Evolutionary conservation across 2,329 filamentous ascomycete genomes (phyloP), one percentile per base, ranked within the genome.

Genomic region (Zopfia rhizophila): DNA sequence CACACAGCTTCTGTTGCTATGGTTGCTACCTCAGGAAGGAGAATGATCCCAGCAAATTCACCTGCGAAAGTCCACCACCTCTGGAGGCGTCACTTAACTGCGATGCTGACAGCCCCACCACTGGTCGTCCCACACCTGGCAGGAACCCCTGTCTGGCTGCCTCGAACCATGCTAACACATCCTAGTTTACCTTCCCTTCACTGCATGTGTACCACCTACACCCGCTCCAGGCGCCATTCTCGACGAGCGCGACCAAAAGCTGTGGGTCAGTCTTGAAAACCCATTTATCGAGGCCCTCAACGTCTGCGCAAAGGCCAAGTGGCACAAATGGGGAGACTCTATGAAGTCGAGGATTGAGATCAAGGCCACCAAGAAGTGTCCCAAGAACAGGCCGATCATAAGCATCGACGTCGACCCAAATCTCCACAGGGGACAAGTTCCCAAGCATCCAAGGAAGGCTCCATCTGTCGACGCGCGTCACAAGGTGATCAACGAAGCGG

Each of bases 21-120:
- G 40, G 53, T 7, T 69, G 65, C 48, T 68, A 55, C 42, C 38
- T 48, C 11, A 51, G 53, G 21, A 41, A 55, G 8, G 7, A 33
- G 3, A 18, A 48, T 7, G 23, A 57, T 16, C 46, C 21, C 13
- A 5, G 10, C 7, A 38, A 57, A 6, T 58, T 64, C 10, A 40
- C 56, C n/a, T 67, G 63, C 17, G 18, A 27, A 17, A 13, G 8
- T 5, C 8, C 22, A 38, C 5, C 14, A 19, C 13, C 18, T 18
- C 22, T 24, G 35, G 24, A 27, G 24, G 24, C n/a, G n/a, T 27
- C n/a, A n/a, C 24, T 27, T 27, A 27, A 8, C 24, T 27, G 8
- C 24, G n/a, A n/a, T n/a, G n/a, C n/a, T n/a, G n/a, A n/a, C n/a
- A n/a, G n/a, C n/a, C n/a, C n/a, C n/a, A n/a, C n/a, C n/a, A n/a